Evolutionary conservation across 805 yeast species (phyloP), one percentile per base, ranked within the genome.

Genomic region (Scheffersomyces spartinae): DNA sequence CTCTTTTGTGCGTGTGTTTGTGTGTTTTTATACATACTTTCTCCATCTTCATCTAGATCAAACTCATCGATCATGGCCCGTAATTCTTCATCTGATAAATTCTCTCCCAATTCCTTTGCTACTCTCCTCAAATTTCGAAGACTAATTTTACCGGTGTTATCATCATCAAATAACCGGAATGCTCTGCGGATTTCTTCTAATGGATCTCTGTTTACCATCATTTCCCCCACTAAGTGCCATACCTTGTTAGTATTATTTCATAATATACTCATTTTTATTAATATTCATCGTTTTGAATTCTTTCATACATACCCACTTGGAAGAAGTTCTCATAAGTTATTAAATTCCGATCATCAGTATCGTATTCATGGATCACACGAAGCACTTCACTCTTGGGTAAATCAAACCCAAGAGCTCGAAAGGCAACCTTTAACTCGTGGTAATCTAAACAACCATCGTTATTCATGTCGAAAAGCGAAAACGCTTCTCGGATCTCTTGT

Each of bases 61-160:
- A 91, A 91, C 50, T 88, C 97, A 34, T 86, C 95, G 36, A 91
- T 91, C 98, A 91, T 91, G 4, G 96, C 96, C 38, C 81, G 68
- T 26, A 91, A 61, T 45, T 91, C 98, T 31, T 84, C 95, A 39
- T 91, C 99, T 5, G 83, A 75, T 30, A 91, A 57, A 39, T 78
- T 81, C 49, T 91, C 98, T 3, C 95, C 96, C 30, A 91, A 56
- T 38, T 88, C 96, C 39, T 81, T 80, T 7, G 96, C 91, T 2
- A 88, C 94, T 33, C 91, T 68, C 49, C 93, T 71, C 31, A 91
- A 64, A 45, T 85, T 81, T 36, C 86, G 68, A 25, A 88, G 59
- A 29, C 80, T 38, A 39, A 86, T 85, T 45, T 77, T 80, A 0
- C 96, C 96, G 0, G 93, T 84, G 26, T 64, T 65, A 40, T 84